phyloP scores from a whole-genome alignment of 2,329 filamentous ascomycete species.

The Aspergillus oerlinghausenensis region DNA sequence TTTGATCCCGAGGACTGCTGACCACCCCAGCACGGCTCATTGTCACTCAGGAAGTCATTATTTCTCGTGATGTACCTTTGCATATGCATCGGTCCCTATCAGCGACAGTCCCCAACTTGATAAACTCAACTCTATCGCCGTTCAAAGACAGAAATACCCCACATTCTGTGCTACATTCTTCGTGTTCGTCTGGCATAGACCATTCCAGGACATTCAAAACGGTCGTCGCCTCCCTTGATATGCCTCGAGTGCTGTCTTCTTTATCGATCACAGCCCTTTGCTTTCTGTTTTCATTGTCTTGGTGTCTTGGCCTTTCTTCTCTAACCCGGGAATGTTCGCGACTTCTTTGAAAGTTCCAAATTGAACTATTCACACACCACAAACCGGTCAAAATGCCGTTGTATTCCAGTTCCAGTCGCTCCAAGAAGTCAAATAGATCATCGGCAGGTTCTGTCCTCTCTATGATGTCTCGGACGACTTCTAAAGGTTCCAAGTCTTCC shows the following conservation, averaged over 20 bases:
- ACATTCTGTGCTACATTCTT: constrained; percentile 19
- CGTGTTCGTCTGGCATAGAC: constrained; percentile 2
- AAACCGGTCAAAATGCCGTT: constrained; percentile 26
- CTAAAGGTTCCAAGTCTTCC: constrained; percentile 13
- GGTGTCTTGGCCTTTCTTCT: constrained; percentile 6
- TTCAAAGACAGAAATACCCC: not conserved
- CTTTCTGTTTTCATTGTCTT: constrained; percentile 5
- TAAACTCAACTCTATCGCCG: not conserved
- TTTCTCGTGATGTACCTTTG: not conserved
- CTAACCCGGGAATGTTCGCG: constrained; percentile 3
- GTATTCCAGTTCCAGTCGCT: constrained; percentile 20
- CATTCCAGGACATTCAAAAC: constrained; percentile 2
- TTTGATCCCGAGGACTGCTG: not conserved
- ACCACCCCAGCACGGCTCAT: not conserved
- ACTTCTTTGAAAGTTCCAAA: not conserved
- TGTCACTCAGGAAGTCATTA: not conserved
- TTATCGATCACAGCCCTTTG: constrained; percentile 2
- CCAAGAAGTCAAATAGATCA: constrained; percentile 23
- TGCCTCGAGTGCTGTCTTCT: constrained; percentile 11
- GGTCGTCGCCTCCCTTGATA: constrained; percentile 14
- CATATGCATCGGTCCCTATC: not conserved
- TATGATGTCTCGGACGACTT: constrained; percentile 15
- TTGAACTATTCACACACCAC: constrained; percentile 5
- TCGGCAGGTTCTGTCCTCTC: constrained; percentile 23
- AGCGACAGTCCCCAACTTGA: not conserved